Percentiles rank a stretch among this genome's conserved stretches.
These are phyloP conservation scores for Coniochaeta prunicola DNA, from an alignment of 2,329 filamentous ascomycete genomes.

Conservation along the genomic window DNA sequence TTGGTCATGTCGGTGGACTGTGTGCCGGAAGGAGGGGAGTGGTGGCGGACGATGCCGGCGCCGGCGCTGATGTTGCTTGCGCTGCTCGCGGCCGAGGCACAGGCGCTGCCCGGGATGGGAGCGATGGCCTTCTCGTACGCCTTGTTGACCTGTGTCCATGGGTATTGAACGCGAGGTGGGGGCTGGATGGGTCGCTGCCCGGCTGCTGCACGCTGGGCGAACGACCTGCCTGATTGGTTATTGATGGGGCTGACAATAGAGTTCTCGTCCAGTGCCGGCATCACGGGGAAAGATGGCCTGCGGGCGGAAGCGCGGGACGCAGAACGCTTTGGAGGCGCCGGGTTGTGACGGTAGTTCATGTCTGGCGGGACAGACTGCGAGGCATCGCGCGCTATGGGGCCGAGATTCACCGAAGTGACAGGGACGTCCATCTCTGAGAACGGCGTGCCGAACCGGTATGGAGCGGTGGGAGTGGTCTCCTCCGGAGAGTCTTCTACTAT, in stretches of 20 bases:
- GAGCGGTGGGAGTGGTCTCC: conserved; percentile 48
- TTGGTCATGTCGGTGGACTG: conserved; percentile 25
- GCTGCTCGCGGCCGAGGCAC: conserved; percentile 13
- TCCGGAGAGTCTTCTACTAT: conserved; percentile 36
- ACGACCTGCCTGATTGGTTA: conserved; percentile 23
- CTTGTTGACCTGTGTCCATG: conserved; percentile 44
- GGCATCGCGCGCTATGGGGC: conserved; percentile 67
- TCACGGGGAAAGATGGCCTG: conserved; percentile 60
- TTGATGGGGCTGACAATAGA: conserved; percentile 19
- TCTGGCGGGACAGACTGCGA: conserved; percentile 92
- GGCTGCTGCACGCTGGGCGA: conserved; percentile 26
- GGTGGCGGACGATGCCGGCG: conserved; percentile 16
- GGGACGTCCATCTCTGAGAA: conserved; percentile 89
- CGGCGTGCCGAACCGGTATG: conserved; percentile 76
- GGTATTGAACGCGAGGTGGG: conserved; percentile 47
- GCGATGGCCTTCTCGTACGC: conserved; percentile 38
- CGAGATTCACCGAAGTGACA: conserved; percentile 62
- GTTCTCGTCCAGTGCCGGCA: conserved; percentile 65
- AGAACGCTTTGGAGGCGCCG: conserved; percentile 31
- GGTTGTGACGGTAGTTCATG: conserved; percentile 65
- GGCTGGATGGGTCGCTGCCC: conserved; percentile 37
- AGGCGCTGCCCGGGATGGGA: conserved; percentile 19
- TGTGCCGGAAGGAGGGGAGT: conserved; percentile 21
- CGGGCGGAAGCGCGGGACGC: conserved; percentile 50
- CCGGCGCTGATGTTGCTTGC: conserved; percentile 10